Evolutionary conservation across 805 yeast genomes (phyloP), one percentile per base, ranked within the genome.

Genomic region (Suhomyces xylopsoci): DNA sequence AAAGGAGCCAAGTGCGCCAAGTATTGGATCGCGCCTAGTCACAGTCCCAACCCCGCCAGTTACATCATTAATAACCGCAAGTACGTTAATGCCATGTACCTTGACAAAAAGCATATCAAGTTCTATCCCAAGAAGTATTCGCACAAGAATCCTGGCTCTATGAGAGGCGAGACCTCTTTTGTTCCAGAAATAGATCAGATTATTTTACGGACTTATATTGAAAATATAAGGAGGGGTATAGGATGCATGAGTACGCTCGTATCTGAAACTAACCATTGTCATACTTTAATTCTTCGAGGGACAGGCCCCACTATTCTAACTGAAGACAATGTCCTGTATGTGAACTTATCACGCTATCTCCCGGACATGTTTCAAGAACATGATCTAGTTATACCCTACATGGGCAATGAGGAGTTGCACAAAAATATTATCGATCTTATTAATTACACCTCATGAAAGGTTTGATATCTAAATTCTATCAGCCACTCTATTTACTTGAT

Each of bases 111-210:
- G n/a, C 64, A 64, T 57, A 51, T 54, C 15, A 60, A 63, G 15
- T 66, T 57, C 45, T 44, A 62, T 7, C 71, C 76, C 5, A 53
- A 62, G 49, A 70, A 70, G 55, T 59, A 60, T 44, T 49, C 59
- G 52, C 56, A 58, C 51, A 14, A 34, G 22, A 49, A 49, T 44
- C 47, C 48, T 9, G 48, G 43, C 30, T 44, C 48, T 20, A 34
- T 47, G 42, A 51, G 48, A 22, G 36, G 52, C 32, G 32, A 56
- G 34, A 24, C 52, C 26, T 41, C 55, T 17, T 45, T 52, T 43
- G 32, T 54, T 30, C 52, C 55, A n/a, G 41, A 53, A 7, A 51
- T 63, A 25, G 36, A 43, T 14, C 51, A 55, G 4, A 20, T 45
- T 8, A 55, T 62, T 9, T 44, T 45, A 7, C 49, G 50, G 8